Percentiles rank a stretch among this genome's conserved stretches.
These are phyloP conservation scores for Boletus vinaceobasis DNA, from an alignment of 768 basidiomycete genomes.

Conservation along the genomic window DNA sequence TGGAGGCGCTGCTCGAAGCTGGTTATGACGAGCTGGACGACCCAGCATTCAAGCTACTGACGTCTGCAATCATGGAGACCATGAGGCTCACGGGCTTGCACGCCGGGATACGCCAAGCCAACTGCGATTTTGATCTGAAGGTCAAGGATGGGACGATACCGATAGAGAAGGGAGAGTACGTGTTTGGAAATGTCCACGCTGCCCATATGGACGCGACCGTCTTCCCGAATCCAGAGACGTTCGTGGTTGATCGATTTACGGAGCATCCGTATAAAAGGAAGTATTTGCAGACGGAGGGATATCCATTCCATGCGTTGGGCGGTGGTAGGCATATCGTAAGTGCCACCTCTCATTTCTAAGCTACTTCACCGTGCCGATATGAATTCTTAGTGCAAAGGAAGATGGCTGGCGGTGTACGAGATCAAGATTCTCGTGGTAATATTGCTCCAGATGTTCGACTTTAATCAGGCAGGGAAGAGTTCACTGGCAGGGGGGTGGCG, in stretches of 20 bases:
- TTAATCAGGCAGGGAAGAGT: neutral
- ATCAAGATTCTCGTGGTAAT: conserved; percentile 19
- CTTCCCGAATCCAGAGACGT: conserved; percentile 13
- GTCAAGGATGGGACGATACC: conserved; percentile 6
- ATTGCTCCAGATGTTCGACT: conserved; percentile 14
- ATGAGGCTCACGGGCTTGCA: conserved; percentile 21
- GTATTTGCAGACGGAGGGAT: conserved; percentile 8
- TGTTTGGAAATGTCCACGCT: conserved; percentile 17
- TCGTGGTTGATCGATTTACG: conserved; percentile 21
- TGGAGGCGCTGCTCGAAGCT: conserved; percentile 12
- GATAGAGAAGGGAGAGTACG: conserved; percentile 20
- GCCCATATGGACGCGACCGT: conserved; percentile 15
- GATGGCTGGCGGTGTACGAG: conserved; percentile 24
- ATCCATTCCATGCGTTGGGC: conserved; percentile 15
- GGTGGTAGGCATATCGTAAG: conserved; percentile 20
- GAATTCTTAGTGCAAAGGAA: conserved; percentile 20
- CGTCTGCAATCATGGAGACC: conserved; percentile 27
- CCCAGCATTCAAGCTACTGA: conserved; percentile 17
- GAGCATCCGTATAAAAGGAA: conserved; percentile 12
- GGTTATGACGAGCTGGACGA: conserved; percentile 15
- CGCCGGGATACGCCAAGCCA: conserved; percentile 15
- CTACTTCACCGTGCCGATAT: neutral
- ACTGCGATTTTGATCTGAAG: conserved; percentile 15
- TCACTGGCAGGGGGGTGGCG: neutral
- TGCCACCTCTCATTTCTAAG: neutral